Conservation (phyloP, 148 eudicot genomes). For the Cornus controversa region DNA sequence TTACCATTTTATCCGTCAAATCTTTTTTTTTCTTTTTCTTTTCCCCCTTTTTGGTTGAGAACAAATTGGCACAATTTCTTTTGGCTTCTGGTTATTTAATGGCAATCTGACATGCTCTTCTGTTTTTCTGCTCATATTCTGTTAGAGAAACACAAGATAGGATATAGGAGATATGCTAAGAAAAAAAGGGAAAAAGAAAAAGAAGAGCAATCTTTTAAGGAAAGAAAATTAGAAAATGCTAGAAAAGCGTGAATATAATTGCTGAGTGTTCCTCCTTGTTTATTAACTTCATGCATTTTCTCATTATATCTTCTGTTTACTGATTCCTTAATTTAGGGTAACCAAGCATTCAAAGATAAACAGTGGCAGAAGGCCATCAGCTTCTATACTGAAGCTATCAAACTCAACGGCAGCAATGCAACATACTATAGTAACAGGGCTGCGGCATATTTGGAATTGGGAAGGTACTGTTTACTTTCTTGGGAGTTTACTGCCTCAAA, state of each 20-base stretch:
- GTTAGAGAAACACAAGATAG: too few species aligned
- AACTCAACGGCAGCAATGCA: slow-evolving; percentile 67
- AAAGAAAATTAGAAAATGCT: neutral
- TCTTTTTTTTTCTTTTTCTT: too few species aligned
- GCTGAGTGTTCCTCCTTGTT: neutral
- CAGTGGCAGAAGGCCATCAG: slow-evolving; percentile 81
- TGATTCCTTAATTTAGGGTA: slow-evolving; percentile 48
- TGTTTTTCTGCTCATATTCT: too few species aligned
- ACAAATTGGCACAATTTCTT: too few species aligned
- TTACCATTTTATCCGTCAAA: too few species aligned
- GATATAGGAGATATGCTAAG: too few species aligned
- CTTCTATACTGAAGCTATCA: slow-evolving; percentile 85
- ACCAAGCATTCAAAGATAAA: slow-evolving; percentile 82
- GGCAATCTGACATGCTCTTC: too few species aligned
- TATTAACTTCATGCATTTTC: neutral
- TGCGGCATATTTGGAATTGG: slow-evolving; percentile 73
- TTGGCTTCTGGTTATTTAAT: neutral
- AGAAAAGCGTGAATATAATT: neutral
- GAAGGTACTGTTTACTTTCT: slow-evolving; percentile 44
- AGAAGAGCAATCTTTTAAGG: too few species aligned
- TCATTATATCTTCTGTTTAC: neutral
- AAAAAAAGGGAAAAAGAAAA: neutral
- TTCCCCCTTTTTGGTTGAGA: too few species aligned
- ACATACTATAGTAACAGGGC: slow-evolving; percentile 88
- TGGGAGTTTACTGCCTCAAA: slow-evolving; percentile 4